A percentile compares a stretch with the other conserved stretches of the same genome.
Evolutionary conservation across 2,329 filamentous ascomycete species (phyloP).

Genomic region (Cryoendolithus antarcticus): DNA sequence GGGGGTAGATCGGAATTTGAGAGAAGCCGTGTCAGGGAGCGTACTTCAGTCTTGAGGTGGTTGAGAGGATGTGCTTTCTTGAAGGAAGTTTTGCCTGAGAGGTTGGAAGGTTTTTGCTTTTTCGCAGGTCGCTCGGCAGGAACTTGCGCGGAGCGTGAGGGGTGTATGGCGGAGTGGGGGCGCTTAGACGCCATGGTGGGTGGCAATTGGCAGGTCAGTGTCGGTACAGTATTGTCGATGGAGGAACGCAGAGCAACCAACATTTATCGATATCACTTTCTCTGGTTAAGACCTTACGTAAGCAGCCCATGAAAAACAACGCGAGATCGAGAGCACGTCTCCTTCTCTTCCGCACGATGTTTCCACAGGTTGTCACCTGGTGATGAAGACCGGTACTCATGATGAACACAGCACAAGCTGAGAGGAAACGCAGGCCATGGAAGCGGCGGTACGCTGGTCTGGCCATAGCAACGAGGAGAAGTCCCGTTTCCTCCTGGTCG

Average conservation of each 20-base stretch:
- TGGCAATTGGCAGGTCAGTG: neutral
- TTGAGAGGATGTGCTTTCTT: constrained; percentile 34
- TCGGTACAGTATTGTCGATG: neutral
- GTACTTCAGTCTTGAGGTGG: constrained; percentile 58
- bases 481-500: constrained; percentile 49
- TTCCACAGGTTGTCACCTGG: neutral
- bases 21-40: constrained; percentile 57
- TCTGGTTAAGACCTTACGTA: too few species aligned
- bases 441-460: constrained; percentile 53
- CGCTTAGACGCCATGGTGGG: constrained; percentile 16
- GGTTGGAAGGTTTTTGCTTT: constrained; percentile 13
- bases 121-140: constrained; percentile 11
- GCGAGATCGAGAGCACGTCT: too few species aligned
- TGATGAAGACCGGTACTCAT: too few species aligned
- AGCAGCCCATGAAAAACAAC: too few species aligned
- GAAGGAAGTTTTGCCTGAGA: constrained; percentile 15
- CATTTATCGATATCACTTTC: too few species aligned
- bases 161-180: constrained; percentile 12
- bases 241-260: too few species aligned
- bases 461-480: constrained; percentile 30
- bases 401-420: too few species aligned
- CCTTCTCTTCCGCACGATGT: too few species aligned
- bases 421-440: constrained; percentile 28
- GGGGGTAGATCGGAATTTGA: constrained; percentile 46
- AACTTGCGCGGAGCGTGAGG: constrained; percentile 14